Evolutionary conservation across 345 rosid species (phyloP).

Genomic region (Jatropha curcas): DNA sequence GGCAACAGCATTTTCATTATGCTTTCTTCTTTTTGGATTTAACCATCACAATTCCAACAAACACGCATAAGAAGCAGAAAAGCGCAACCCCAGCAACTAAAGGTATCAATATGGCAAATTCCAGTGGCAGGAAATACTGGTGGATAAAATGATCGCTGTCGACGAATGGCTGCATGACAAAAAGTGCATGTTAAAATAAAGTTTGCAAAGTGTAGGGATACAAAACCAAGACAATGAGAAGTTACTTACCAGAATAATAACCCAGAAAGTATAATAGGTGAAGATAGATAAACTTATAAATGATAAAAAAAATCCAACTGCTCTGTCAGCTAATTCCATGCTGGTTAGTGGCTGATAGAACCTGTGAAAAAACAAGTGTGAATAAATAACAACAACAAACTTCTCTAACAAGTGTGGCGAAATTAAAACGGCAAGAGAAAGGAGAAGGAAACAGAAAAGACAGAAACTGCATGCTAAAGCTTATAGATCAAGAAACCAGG

Average conservation of each 20-base stretch:
- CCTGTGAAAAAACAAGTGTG: background rate
- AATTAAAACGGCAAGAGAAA: no score
- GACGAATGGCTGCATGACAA: slow-evolving; percentile 78
- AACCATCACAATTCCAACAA: slow-evolving; percentile 75
- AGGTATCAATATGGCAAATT: slow-evolving; percentile 78
- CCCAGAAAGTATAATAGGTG: slow-evolving; percentile 96
- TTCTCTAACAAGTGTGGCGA: no score
- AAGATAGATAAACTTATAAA: slow-evolving; percentile 72
- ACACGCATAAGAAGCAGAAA: slow-evolving; percentile 61
- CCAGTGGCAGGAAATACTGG: slow-evolving; percentile 81
- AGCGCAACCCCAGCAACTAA: slow-evolving; percentile 69
- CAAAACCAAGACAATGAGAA: background rate
- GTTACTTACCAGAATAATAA: slow-evolving; percentile 72
- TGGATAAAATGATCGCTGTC: slow-evolving; percentile 84
- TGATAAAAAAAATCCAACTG: slow-evolving; percentile 72
- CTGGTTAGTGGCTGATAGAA: background rate
- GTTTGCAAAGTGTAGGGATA: background rate
- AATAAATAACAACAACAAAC: no score
- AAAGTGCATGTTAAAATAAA: background rate
- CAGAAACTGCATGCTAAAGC: background rate
- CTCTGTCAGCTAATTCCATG: slow-evolving; percentile 90
- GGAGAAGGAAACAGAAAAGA: background rate
- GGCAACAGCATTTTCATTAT: slow-evolving; percentile 13
- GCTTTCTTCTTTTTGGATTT: slow-evolving; percentile 87
- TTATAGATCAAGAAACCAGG: background rate